Conservation (phyloP, 805 yeast genomes). For the Candida maltosa region DNA sequence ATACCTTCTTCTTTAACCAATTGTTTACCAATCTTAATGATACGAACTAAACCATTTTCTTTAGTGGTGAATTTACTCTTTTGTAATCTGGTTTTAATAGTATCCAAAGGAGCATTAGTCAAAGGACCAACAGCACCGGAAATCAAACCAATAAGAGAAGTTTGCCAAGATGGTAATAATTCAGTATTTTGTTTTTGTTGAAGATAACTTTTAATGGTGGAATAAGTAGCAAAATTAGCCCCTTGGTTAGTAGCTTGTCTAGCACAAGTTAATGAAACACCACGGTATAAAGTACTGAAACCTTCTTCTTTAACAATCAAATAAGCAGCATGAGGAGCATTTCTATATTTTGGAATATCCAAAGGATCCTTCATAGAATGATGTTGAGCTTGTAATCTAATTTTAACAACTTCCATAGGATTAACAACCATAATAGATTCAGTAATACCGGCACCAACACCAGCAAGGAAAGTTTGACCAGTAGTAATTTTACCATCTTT, state of each 20-base stretch:
- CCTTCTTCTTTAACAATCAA: conserved; percentile 91
- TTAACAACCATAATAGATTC: conserved; percentile 94
- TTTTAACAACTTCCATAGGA: conserved; percentile 97
- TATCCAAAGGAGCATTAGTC: conserved; percentile 95
- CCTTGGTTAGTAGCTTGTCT: conserved; percentile 99
- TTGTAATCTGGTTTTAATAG: conserved; percentile 95
- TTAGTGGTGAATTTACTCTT: conserved; percentile 71
- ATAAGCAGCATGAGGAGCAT: conserved; percentile 88
- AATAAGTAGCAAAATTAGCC: conserved; percentile 94
- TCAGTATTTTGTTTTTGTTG: conserved; percentile 57
- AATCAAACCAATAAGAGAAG: conserved; percentile 83
- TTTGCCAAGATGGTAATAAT: conserved; percentile 87
- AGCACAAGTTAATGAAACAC: conserved; percentile 93
- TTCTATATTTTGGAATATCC: conserved; percentile 79
- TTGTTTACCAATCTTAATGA: conserved; percentile 74
- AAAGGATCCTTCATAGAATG: conserved; percentile 85
- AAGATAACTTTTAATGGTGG: conserved; percentile 71
- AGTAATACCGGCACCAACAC: conserved; percentile 96
- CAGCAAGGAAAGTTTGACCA: conserved; percentile 78
- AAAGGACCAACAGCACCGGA: conserved; percentile 98
- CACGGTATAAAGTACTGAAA: conserved; percentile 81
- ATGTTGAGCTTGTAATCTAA: conserved; percentile 92
- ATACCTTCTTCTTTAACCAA: conserved; percentile 84
- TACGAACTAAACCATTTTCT: conserved; percentile 73
- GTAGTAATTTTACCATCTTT: conserved; percentile 68